phyloP scores from a whole-genome alignment of 305 asterid species.

The Fraxinus xanthoxyloides region DNA sequence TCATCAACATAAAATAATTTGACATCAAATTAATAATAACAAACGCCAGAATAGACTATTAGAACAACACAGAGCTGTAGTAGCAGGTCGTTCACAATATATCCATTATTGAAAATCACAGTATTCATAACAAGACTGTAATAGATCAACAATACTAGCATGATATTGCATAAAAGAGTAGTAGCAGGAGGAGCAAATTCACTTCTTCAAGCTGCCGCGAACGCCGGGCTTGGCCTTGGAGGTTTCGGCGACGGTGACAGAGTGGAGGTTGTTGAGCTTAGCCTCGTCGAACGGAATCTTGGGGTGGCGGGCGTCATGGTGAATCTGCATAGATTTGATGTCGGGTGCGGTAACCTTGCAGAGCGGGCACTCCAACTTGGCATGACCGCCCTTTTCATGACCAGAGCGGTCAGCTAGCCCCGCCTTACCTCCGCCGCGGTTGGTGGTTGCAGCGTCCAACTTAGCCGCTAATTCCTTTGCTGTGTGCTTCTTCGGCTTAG shows the following conservation, averaged over 20 bases:
- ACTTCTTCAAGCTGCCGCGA: slow-evolving; percentile 93
- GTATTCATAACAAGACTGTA: slow-evolving; percentile 10
- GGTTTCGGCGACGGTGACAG: slow-evolving; percentile 29
- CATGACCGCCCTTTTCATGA: slow-evolving; percentile 83
- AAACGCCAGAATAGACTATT: background rate
- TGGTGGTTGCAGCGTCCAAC: slow-evolving; percentile 79
- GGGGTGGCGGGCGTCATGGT: slow-evolving; percentile 89
- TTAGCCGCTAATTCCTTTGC: slow-evolving; percentile 84
- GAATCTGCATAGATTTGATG: slow-evolving; percentile 88
- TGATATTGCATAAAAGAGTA: background rate
- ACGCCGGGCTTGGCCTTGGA: slow-evolving; percentile 76
- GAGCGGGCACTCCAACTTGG: slow-evolving; percentile 85
- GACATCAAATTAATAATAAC: background rate
- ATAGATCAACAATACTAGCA: slow-evolving; percentile 1
- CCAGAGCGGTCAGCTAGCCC: slow-evolving; percentile 80
- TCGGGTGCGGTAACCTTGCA: slow-evolving; percentile 91
- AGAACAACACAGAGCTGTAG: slow-evolving; percentile 10
- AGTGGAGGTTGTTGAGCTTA: slow-evolving; percentile 70
- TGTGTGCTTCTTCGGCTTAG: slow-evolving; percentile 98
- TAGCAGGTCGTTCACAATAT: slow-evolving; percentile 18
- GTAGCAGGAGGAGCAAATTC: slow-evolving; percentile 20
- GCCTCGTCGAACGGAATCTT: slow-evolving; percentile 85
- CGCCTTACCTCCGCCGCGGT: slow-evolving; percentile 94
- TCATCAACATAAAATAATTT: background rate
- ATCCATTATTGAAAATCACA: background rate